Evolutionary conservation across 768 basidiomycete genomes (phyloP).

Genomic region (Leccinum sublutescens): DNA sequence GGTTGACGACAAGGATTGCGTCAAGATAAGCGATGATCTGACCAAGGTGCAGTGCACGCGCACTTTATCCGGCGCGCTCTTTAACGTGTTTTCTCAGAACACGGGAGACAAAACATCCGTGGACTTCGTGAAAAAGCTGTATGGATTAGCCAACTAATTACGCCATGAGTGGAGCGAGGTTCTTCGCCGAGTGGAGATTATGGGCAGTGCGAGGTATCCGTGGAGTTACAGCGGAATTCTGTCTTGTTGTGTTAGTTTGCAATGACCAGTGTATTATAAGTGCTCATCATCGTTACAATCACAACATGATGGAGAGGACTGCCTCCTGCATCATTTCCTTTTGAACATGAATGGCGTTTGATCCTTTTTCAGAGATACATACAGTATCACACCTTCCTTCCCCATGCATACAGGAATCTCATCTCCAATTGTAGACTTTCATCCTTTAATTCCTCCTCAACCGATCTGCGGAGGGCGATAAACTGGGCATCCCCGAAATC

Average conservation of each 20-base stretch:
- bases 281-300: neutral
- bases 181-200: neutral
- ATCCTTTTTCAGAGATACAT: neutral
- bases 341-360: neutral
- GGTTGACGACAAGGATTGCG: constrained; percentile 71
- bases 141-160: constrained; percentile 8
- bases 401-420: constrained; percentile 3
- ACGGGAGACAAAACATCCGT: constrained; percentile 66
- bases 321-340: neutral
- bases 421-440: constrained; percentile 2
- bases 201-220: neutral
- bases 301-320: neutral
- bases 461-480: neutral
- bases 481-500: constrained; percentile 1
- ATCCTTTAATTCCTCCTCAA: neutral
- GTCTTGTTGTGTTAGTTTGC: neutral
- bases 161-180: neutral
- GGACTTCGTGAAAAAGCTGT: constrained; percentile 48
- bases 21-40: constrained; percentile 93
- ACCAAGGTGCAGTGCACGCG: constrained; percentile 54
- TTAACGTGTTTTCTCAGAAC: constrained; percentile 43
- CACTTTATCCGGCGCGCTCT: neutral
- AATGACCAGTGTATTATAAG: neutral
- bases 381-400: neutral
- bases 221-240: neutral